These are phyloP conservation scores for Geum urbanum DNA, from an alignment of 306 rosid genomes.

Conservation along the genomic window DNA sequence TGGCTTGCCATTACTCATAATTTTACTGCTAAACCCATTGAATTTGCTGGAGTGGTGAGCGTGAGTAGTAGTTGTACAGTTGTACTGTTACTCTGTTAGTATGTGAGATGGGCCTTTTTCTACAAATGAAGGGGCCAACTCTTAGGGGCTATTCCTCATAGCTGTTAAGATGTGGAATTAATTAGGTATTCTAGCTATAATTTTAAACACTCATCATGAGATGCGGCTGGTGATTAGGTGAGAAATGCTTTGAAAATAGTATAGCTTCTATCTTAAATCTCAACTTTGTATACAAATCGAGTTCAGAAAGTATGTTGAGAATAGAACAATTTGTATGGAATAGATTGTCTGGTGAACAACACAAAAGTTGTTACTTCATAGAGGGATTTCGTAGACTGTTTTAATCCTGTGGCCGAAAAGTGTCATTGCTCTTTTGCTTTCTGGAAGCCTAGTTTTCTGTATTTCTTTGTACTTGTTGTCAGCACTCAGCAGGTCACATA, in stretches of 20 bases:
- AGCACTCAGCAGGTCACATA: too few species aligned
- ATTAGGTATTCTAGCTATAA: background rate
- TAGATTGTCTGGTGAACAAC: background rate
- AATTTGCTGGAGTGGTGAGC: background rate
- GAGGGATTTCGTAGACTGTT: background rate
- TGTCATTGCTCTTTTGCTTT: background rate
- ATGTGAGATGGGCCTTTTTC: background rate
- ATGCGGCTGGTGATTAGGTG: background rate
- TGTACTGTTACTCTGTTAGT: too few species aligned
- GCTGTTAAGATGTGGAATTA: background rate
- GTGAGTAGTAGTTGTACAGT: too few species aligned
- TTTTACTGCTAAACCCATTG: background rate
- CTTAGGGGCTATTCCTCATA: background rate
- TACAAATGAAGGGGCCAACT: background rate
- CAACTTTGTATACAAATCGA: background rate
- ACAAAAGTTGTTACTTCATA: background rate
- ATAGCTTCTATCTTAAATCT: background rate
- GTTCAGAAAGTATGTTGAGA: background rate
- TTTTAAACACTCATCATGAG: background rate
- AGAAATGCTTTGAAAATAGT: background rate
- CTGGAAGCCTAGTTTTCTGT: background rate
- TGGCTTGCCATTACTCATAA: background rate
- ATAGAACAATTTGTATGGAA: background rate
- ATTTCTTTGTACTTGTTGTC: background rate
- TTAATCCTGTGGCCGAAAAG: background rate